A percentile compares a stretch with the other conserved stretches of the same genome.
These are phyloP conservation scores for Eutypa lata DNA, from an alignment of 2,329 filamentous ascomycete genomes.

Conservation along the genomic window DNA sequence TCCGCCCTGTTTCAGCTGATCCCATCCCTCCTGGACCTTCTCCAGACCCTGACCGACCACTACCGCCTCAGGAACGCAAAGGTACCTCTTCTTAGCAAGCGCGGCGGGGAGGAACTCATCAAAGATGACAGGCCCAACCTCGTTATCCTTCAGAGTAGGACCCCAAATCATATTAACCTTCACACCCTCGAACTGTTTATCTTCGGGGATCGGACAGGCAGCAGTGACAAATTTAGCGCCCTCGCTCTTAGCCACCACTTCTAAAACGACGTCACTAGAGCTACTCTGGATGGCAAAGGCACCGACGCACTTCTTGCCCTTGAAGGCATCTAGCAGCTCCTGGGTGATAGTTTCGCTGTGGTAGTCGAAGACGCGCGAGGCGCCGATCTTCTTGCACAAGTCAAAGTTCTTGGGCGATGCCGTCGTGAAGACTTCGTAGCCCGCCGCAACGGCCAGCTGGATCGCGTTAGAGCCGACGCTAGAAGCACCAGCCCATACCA, in stretches of 20 bases:
- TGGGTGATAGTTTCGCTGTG: conserved; percentile 21
- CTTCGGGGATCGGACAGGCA: conserved; percentile 5
- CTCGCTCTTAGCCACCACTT: conserved; percentile 13
- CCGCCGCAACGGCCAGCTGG: conserved; percentile 41
- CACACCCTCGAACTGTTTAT: conserved; percentile 7
- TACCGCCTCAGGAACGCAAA: conserved; percentile 20
- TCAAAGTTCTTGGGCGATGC: conserved; percentile 38
- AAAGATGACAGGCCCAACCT: conserved; percentile 21
- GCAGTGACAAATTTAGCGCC: conserved; percentile 18
- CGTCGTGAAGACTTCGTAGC: conserved; percentile 41
- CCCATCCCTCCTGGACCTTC: conserved; percentile 25
- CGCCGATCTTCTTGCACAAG: conserved; percentile 37
- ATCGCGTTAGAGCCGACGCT: conserved; percentile 43
- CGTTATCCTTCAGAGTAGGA: conserved; percentile 16
- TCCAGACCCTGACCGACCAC: conserved; percentile 29
- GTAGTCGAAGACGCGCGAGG: conserved; percentile 41
- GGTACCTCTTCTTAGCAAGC: conserved; percentile 19
- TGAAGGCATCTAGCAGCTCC: conserved; percentile 24
- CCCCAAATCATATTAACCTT: conserved; percentile 18
- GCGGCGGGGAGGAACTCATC: conserved; percentile 23
- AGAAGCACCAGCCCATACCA: conserved; percentile 46
- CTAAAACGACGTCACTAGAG: conserved; percentile 12
- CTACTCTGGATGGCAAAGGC: conserved; percentile 14
- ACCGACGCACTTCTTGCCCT: conserved; percentile 16
- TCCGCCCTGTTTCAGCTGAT: conserved; percentile 15